Conservation (phyloP, 805 yeast genomes). For the Yarrowia deformans region DNA sequence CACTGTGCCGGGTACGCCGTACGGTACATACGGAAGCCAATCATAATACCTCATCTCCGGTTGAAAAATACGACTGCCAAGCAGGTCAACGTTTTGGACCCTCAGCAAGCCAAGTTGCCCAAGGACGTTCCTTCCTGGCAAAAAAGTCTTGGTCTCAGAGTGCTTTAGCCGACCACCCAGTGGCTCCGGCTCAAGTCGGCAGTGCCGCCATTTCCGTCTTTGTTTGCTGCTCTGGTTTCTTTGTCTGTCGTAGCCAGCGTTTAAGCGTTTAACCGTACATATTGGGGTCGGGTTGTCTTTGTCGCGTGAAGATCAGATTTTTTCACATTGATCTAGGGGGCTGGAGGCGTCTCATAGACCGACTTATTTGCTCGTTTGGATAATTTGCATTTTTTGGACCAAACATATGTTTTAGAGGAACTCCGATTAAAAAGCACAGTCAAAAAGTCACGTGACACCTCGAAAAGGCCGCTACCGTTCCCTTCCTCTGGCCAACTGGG, state of each 20-base stretch:
- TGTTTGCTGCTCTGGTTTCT: background rate
- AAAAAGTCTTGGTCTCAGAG: background rate
- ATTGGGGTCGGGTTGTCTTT: background rate
- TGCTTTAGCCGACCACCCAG: background rate
- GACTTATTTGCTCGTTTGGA: background rate
- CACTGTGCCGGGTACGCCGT: too few relatives aligned
- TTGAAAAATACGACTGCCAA: background rate
- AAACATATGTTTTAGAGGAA: too few relatives aligned
- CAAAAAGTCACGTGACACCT: background rate
- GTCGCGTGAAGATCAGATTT: conserved; percentile 11
- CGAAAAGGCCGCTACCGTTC: too few relatives aligned
- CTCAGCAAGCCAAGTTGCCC: conserved; percentile 1
- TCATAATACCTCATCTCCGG: background rate
- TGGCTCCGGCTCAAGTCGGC: background rate
- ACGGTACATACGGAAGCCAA: background rate
- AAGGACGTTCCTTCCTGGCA: background rate
- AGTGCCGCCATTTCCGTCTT: background rate
- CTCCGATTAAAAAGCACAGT: background rate
- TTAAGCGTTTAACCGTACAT: conserved; percentile 15
- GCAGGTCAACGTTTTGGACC: background rate
- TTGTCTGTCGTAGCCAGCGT: background rate
- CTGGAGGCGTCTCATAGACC: conserved; percentile 1
- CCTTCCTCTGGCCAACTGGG: too few relatives aligned
- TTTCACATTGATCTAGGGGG: conserved; percentile 10
- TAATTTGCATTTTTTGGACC: too few relatives aligned